Evolutionary conservation across 306 rosid genomes (phyloP), one percentile per base, ranked within the genome.

Genomic region (Quercus mongolica): DNA sequence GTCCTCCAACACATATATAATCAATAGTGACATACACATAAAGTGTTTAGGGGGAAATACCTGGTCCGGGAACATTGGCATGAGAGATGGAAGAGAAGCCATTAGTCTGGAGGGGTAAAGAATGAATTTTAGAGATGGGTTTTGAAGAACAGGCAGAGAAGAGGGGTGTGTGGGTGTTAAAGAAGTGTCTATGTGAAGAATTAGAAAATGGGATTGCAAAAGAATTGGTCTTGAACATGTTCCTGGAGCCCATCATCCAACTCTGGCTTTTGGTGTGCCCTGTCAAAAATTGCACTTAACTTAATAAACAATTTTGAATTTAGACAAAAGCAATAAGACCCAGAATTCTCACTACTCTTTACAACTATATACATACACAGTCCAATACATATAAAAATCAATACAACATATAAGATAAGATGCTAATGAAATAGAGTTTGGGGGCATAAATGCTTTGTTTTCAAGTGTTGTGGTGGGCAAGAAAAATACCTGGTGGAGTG

Each of bases 21-120:
- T 23, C 21, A n/a, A 13, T 51, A 49, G 25, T 6, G 5, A 71
- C 58, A 21, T 21, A 35, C 7, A 3, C 21, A 41, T 0, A 15
- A 49, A 26, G 21, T 28, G 58, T 67, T 76, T 71, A 73, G 73
- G 57, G 30, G 44, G 1, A 25, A 68, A 44, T 71, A 86, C 94
- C 88, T 74, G 88, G 89, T 64, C 78, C 71, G 56, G 88, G 86
- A 23, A 83, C 69, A 21, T 26, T 61, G 83, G 86, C 78, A 13
- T 81, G 81, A 54, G 94, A 91, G 55, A 72, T 33, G 67, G 65
- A 78, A 46, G 83, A 80, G 76, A 82, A 87, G 23, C 97, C 97
- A 77, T 92, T 91, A 23, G 94, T 81, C 71, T 71, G 75, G 79
- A 91, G 84, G 17, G 91, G 87, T 33, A 77, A 84, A 4, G 93